phyloP scores from a whole-genome alignment of 1,284 basidiomycete species.

The Sporisorium graminicola region DNA sequence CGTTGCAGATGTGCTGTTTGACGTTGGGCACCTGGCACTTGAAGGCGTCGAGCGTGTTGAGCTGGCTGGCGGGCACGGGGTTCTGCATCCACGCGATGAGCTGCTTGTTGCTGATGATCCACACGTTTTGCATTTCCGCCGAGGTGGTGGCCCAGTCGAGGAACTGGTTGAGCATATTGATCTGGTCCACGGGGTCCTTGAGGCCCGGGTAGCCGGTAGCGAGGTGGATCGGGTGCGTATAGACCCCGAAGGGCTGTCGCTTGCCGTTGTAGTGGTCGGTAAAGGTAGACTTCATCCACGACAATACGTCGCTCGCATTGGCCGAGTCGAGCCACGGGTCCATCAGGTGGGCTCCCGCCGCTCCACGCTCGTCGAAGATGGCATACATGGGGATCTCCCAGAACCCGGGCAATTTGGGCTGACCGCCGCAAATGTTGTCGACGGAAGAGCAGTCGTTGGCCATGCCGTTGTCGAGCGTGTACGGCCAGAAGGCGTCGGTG shows the following conservation, averaged over 20 bases:
- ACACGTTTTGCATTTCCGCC: constrained; percentile 74
- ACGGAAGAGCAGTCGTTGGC: constrained; percentile 81
- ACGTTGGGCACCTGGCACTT: constrained; percentile 60
- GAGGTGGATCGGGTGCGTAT: constrained; percentile 84
- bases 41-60: constrained; percentile 64
- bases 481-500: constrained; percentile 77
- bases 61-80: constrained; percentile 73
- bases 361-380: constrained; percentile 53
- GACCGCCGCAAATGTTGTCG: constrained; percentile 76
- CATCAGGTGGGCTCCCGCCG: constrained; percentile 75
- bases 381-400: constrained; percentile 65
- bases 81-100: constrained; percentile 81
- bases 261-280: constrained; percentile 76
- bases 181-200: constrained; percentile 44
- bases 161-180: constrained; percentile 78
- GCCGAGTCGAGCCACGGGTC: constrained; percentile 81
- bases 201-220: constrained; percentile 72
- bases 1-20: constrained; percentile 60
- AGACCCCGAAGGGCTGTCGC: constrained; percentile 83
- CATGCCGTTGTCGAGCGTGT: constrained; percentile 76
- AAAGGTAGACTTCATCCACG: constrained; percentile 82
- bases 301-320: constrained; percentile 72
- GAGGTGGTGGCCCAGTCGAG: constrained; percentile 78
- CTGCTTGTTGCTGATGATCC: constrained; percentile 82
- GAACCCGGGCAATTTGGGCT: constrained; percentile 79